A percentile compares a stretch with the other conserved stretches of the same genome.
Conservation (phyloP, 805 yeast genomes). For the Hanseniaspora pseudoguilliermondii region DNA sequence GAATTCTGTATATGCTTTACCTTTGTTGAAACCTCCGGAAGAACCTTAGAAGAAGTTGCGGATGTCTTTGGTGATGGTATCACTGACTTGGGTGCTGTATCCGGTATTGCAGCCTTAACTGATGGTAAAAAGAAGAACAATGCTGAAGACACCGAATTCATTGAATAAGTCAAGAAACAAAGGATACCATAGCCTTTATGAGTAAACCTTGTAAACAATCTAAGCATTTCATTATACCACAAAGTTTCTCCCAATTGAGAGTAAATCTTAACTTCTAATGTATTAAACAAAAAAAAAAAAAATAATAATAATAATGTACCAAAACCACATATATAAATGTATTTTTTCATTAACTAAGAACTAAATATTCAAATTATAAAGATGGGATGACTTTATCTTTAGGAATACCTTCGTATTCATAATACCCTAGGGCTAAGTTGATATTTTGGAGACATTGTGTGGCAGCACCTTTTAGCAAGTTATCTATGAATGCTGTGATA, state of each 20-base stretch:
- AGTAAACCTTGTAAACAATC: too few relatives aligned
- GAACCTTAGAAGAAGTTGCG: conserved; percentile 31
- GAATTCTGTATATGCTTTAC: conserved; percentile 25
- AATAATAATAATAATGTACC: background rate
- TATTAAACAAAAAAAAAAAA: background rate
- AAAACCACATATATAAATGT: background rate
- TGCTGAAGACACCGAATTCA: conserved; percentile 6
- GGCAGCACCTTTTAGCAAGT: conserved; percentile 93
- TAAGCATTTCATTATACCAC: too few relatives aligned
- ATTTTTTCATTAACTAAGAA: background rate
- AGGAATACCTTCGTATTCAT: conserved; percentile 93
- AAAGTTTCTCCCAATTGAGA: too few relatives aligned
- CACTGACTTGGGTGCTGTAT: conserved; percentile 12
- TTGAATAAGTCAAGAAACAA: background rate
- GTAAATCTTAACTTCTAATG: too few relatives aligned
- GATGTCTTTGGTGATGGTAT: conserved; percentile 26
- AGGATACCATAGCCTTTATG: too few relatives aligned
- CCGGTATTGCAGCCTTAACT: conserved; percentile 11
- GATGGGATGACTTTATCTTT: conserved; percentile 45
- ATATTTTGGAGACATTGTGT: conserved; percentile 96
- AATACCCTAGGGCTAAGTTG: conserved; percentile 77
- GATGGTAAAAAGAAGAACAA: conserved; percentile 13
- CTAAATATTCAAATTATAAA: conserved; percentile 15
- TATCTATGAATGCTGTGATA: conserved; percentile 88
- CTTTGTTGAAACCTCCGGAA: conserved; percentile 31